Base-by-base conservation (phyloP, 805 yeast species). In the Teunomyces kruisii region DNA sequence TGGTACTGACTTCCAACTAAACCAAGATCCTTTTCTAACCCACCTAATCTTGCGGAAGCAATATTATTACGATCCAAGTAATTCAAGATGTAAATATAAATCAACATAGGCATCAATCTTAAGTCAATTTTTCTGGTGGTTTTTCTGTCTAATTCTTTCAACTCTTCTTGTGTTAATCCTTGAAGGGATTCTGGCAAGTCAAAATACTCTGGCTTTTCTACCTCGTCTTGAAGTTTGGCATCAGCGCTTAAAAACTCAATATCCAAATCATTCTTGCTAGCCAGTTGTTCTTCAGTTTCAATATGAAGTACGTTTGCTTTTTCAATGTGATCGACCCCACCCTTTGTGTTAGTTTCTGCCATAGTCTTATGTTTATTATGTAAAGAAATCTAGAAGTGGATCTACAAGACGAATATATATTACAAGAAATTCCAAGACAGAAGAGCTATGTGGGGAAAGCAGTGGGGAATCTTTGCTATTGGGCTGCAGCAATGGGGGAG, bases 41-140 rank as follows among this genome's bases (percentile, higher is more conserved):
- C 80, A 32, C 78, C 82, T 32, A 76, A 64, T 46, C 78, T 65
- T 1, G 82, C 82, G 53, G 76, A 72, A 9, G 82, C 83, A 50
- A 79, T 74, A 51, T 77, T 78, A 49, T 75, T 74, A 42, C 83
- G 55, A 56, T 78, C 83, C 41, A 78, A 61, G 51, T 71, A 76
- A 51, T 79, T 79, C 48, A 79, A 66, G 48, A 79, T 74, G 54
- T 78, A 79, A 51, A 79, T 72, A 50, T 68, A 62, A 45, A 76
- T 72, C 27, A 78, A 52, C 74, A 74, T 70, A 14, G 83, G 81
- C 46, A 79, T 59, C 43, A 79, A 65, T 47, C 81, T 59, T 7
- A 72, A 24, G 52, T 81, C 85, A 33, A 78, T 61, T 50, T 76
- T 79, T 38, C 76, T 54, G 29, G 70, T 70, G 12, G 79, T 68